Base-by-base conservation (phyloP, 2,329 filamentous ascomycete species). In the Huntiella bhutanensis region DNA sequence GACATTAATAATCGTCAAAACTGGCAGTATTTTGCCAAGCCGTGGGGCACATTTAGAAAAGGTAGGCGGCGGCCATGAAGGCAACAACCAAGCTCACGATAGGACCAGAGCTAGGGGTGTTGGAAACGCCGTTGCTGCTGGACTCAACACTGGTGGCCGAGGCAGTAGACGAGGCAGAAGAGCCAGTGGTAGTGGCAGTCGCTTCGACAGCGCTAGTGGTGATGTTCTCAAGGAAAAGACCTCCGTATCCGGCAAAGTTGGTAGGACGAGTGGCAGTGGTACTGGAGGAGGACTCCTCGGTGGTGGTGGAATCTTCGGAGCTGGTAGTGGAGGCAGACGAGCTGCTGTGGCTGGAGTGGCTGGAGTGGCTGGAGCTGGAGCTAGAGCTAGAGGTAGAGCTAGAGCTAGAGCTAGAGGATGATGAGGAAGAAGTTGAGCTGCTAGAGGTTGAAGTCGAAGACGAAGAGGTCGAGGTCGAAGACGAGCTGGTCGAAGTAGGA, bases 61-160 rank as follows among this genome's bases (percentile, higher is more conserved):
- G 59, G 53, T 63, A 69, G 12, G 65, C 64, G 19, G 70, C 66
- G 17, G 69, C 71, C 32, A 73, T 61, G 39, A 76, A 63, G 45
- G 71, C 72, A 40, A 75, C 63, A 38, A 75, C 60, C 16, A 76
- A 62, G 40, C 72, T 70, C 5, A 64, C 70, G 35, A 72, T 57
- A 43, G 71, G 69, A 15, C 28, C 41, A 3, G 41, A 34, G 11
- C 41, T 33, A 19, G 32, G 41, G 10, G 33, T 43, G 42, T 66
- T 63, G 45, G 65, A 66, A 43, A 67, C 66, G 52, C 71, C 64
- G 40, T 64, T 65, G 15, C 64, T 67, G 45, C 59, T 34, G 11
- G 42, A 61, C 52, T 71, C 68, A 51, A 61, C 70, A 10, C 19
- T 22, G 37, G 12, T 41, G 16, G 36, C 36, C 5, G 34, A 33